Evolutionary conservation across 2,329 filamentous ascomycete species (phyloP).

Genomic region (Chrysoporthe cubensis): DNA sequence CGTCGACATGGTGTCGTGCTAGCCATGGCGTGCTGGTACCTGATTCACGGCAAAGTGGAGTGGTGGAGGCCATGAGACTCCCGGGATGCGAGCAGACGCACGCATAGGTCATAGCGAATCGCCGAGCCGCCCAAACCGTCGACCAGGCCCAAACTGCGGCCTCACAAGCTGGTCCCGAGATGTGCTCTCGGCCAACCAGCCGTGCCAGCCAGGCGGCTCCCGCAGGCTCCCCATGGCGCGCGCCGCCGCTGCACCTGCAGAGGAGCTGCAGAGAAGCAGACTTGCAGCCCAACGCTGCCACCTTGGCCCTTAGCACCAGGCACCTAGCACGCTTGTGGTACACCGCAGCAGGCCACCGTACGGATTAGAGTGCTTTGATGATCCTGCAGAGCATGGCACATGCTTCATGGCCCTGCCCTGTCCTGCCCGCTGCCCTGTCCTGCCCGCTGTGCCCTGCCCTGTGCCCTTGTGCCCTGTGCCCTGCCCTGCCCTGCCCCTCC

Average conservation of each 20-base stretch:
- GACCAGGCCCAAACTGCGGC: conserved; percentile 29
- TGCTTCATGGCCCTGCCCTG: conserved; percentile 20
- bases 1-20: conserved; percentile 16
- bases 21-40: conserved; percentile 17
- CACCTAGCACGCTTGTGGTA: conserved; percentile 3
- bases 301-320: conserved; percentile 21
- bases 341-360: conserved; percentile 1
- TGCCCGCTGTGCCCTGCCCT: too few relatives aligned
- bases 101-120: conserved; percentile 24
- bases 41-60: conserved; percentile 20
- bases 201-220: conserved; percentile 23
- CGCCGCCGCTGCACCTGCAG: conserved; percentile 24
- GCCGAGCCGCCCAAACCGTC: conserved; percentile 27
- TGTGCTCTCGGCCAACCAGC: conserved; percentile 28
- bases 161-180: conserved; percentile 26
- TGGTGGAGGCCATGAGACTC: conserved; percentile 17
- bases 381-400: conserved; percentile 24
- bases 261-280: conserved; percentile 23
- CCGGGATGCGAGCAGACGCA: conserved; percentile 20
- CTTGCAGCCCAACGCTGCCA: conserved; percentile 26
- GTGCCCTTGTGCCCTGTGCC: background rate
- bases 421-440: conserved; percentile 9
- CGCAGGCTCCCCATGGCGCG: conserved; percentile 13
- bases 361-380: conserved; percentile 21
- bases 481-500: conserved; percentile 8